Evolutionary conservation across 768 basidiomycete genomes (phyloP).

Genomic region (Coprinopsis cinerea): DNA sequence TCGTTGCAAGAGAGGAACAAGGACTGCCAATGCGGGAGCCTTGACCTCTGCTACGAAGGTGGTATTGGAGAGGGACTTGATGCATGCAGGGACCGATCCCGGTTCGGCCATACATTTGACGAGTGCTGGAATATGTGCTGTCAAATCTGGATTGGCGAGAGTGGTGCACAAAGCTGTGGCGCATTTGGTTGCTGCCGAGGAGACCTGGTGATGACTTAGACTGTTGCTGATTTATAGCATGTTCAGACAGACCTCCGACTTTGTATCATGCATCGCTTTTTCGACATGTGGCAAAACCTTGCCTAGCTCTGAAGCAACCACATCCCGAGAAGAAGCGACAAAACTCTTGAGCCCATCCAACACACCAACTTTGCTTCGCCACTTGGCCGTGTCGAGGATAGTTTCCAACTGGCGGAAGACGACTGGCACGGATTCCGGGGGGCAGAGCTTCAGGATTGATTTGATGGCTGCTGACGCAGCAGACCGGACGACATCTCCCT

Average conservation of each 20-base stretch:
- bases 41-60: slow-evolving; percentile 98
- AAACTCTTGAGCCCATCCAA: slow-evolving; percentile 80
- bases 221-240: not conserved
- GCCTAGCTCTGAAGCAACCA: slow-evolving; percentile 80
- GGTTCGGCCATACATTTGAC: slow-evolving; percentile 95
- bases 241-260: slow-evolving; percentile 64
- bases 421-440: slow-evolving; percentile 71
- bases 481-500: slow-evolving; percentile 83
- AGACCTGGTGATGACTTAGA: slow-evolving; percentile 50
- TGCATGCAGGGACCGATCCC: slow-evolving; percentile 80
- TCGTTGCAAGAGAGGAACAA: slow-evolving; percentile 86
- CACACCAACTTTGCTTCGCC: slow-evolving; percentile 91
- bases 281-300: slow-evolving; percentile 82
- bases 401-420: slow-evolving; percentile 66
- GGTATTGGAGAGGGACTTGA: slow-evolving; percentile 91
- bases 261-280: slow-evolving; percentile 93
- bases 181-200: slow-evolving; percentile 80
- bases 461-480: slow-evolving; percentile 81
- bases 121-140: slow-evolving; percentile 80
- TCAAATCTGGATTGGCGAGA: slow-evolving; percentile 88
- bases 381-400: slow-evolving; percentile 82
- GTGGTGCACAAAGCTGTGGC: slow-evolving; percentile 86
- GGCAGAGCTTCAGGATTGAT: slow-evolving; percentile 75
- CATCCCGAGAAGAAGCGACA: slow-evolving; percentile 60
- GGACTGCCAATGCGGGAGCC: slow-evolving; percentile 91